Evolutionary conservation across 2,329 filamentous ascomycete genomes (phyloP), one percentile per base, ranked within the genome.

Genomic region (Drechslerella dactyloides): DNA sequence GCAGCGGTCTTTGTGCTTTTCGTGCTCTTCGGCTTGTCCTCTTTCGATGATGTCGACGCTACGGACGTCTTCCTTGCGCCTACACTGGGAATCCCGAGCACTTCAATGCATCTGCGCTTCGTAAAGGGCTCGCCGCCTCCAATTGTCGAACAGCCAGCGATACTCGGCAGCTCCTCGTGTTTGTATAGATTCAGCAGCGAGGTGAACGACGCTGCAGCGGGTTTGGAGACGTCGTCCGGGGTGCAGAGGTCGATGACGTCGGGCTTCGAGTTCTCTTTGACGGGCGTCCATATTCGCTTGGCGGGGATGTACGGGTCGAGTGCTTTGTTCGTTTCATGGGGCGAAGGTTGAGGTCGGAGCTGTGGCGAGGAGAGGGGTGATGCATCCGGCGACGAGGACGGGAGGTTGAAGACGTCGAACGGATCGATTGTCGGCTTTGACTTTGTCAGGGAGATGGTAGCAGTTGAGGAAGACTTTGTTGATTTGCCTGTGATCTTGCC

Each of bases 221-320:
- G 30, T 37, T 54, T 64, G 17, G 53, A 37, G n/a, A 46, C 37
- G 42, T 62, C 59, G 30, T 70, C 59, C 4, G 66, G 66, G 30
- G 59, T 70, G 24, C 66, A 70, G 8, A 70, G 59, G 17, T 70
- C 66, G 46, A 70, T 70, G 37, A 70, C 40, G 5, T 59, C 59
- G 19, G 59, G 59, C 27, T 40, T 46, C 4, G 66, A 33, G 50
- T 70, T 70, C 44, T 70, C 66, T 33, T 70, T 70, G 4, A 59
- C 40, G 8, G 66, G 66, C 3, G 66, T 70, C 66, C 66, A 70
- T 55, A 52, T 23, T 13, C 59, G 53, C 52, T 70, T 70, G 2
- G 66, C 66, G 5, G 66, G 59, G 24, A 70, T 56, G 27, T 70
- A 70, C 1, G 50, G n/a, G 2, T 65, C 53, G 15, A 54, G 35